phyloP scores from a whole-genome alignment of 139 green algal species.

The Coelastrella sp. region DNA sequence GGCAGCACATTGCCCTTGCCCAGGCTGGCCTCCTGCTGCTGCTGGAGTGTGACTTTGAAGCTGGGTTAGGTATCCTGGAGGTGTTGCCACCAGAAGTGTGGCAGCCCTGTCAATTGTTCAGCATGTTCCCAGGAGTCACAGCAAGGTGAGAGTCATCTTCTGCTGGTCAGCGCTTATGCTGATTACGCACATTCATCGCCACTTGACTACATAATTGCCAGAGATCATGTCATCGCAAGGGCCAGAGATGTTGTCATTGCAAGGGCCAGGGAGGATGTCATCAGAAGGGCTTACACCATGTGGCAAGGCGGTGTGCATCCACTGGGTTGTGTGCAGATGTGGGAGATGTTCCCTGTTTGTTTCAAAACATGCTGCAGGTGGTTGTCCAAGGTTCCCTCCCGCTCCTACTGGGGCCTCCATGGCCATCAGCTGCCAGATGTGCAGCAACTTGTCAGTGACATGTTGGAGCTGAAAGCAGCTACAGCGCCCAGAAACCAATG shows the following conservation, averaged over 20 bases:
- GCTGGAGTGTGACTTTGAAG: slow-evolving; percentile 59
- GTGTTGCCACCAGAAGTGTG: slow-evolving; percentile 50
- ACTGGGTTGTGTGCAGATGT: too few relatives aligned
- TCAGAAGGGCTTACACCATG: too few relatives aligned
- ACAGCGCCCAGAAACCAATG: neutral
- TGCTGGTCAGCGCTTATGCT: neutral
- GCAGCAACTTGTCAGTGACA: slow-evolving; percentile 42
- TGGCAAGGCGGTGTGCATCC: neutral
- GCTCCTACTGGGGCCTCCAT: slow-evolving; percentile 71
- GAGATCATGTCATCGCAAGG: too few relatives aligned
- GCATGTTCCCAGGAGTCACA: slow-evolving; percentile 65
- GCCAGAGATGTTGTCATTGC: too few relatives aligned
- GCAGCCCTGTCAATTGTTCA: slow-evolving; percentile 76
- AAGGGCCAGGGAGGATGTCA: too few relatives aligned
- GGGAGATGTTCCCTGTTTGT: too few relatives aligned
- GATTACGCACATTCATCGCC: neutral
- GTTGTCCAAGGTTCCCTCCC: slow-evolving; percentile 21
- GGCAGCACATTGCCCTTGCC: slow-evolving; percentile 67
- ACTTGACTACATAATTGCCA: neutral
- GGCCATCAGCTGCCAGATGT: slow-evolving; percentile 48
- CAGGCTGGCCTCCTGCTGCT: slow-evolving; percentile 77
- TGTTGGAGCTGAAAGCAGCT: slow-evolving; percentile 49
- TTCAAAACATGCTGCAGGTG: slow-evolving; percentile 4
- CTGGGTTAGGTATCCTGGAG: slow-evolving; percentile 62
- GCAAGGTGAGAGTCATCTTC: slow-evolving; percentile 44